Evolutionary conservation across 768 basidiomycete species (phyloP).

Genomic region (Boletales sp.): DNA sequence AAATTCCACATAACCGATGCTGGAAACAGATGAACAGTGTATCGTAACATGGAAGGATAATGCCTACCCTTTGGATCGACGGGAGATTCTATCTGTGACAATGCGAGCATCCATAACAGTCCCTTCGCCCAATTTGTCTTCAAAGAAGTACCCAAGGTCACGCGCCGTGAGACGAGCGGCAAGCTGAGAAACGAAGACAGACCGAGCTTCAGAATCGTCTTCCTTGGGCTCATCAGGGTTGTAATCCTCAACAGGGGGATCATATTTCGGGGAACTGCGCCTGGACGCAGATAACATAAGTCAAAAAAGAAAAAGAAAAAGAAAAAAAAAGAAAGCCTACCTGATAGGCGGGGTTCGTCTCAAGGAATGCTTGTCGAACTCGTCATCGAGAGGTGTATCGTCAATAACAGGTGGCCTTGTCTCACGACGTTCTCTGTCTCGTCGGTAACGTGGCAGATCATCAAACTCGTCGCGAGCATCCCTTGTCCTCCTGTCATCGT

Average conservation of each 20-base stretch:
- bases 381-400: conserved; percentile 36
- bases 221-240: conserved; percentile 88
- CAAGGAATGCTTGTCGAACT: conserved; percentile 34
- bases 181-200: conserved; percentile 97
- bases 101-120: conserved; percentile 95
- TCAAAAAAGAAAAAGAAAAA: neutral
- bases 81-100: conserved; percentile 91
- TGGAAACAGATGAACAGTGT: conserved; percentile 29
- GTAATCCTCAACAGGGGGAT: conserved; percentile 62
- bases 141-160: conserved; percentile 98
- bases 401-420: conserved; percentile 39
- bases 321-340: conserved; percentile 32
- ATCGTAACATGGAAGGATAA: neutral
- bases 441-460: conserved; percentile 45
- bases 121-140: conserved; percentile 91
- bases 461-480: conserved; percentile 61
- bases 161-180: conserved; percentile 94
- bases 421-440: conserved; percentile 41
- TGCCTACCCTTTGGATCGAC: conserved; percentile 94
- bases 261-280: conserved; percentile 70
- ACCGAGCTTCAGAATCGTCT: conserved; percentile 97
- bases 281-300: conserved; percentile 33
- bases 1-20: conserved; percentile 98
- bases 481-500: conserved; percentile 44
- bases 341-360: conserved; percentile 37